Evolutionary conservation across 805 yeast species (phyloP), one percentile per base, ranked within the genome.

Genomic region (Phaffomyces antillensis): DNA sequence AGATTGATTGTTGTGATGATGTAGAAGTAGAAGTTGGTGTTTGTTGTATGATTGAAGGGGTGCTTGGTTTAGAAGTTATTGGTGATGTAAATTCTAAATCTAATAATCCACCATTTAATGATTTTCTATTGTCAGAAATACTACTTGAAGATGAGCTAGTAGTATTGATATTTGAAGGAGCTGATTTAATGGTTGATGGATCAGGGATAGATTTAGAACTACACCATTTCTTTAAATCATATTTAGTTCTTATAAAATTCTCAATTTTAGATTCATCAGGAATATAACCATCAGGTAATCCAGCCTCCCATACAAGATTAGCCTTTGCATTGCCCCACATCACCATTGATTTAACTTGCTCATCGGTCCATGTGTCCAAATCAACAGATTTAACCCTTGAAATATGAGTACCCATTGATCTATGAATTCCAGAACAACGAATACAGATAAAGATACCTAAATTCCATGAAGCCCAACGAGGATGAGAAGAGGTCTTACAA

Each of bases 391-490:
- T 87, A 41, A 93, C 98, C 59, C 87, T 76, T 26, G 95, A 83
- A 39, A 91, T 88, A 65, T 91, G 99, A 0, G 97, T 90, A 1
- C 99, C 98, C 83, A 91, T 80, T 42, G 91, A 79, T 60, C 98
- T 74, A 62, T 91, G 99, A 50, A 91, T 85, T 2, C 99, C 99
- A 2, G 97, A 90, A 65, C 99, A 91, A 56, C 93, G 75, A 52
- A 91, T 91, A 64, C 99, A 91, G 36, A 91, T 76, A 58, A 93
- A 90, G 45, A 93, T 79, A 23, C 99, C 99, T 43, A 91, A 64
- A 55, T 84, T 89, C 96, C 97, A 91, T 17, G 95, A 83, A 11
- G 98, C 96, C 99, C 99, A 91, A 44, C 98, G 75, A 20, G 99
- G 99, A 64, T 91, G 95, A 32, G 83, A 75, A 13, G 91, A 76